Conservation (phyloP, 2,329 filamentous ascomycete species). For the Zymoseptoria pseudotritici region DNA sequence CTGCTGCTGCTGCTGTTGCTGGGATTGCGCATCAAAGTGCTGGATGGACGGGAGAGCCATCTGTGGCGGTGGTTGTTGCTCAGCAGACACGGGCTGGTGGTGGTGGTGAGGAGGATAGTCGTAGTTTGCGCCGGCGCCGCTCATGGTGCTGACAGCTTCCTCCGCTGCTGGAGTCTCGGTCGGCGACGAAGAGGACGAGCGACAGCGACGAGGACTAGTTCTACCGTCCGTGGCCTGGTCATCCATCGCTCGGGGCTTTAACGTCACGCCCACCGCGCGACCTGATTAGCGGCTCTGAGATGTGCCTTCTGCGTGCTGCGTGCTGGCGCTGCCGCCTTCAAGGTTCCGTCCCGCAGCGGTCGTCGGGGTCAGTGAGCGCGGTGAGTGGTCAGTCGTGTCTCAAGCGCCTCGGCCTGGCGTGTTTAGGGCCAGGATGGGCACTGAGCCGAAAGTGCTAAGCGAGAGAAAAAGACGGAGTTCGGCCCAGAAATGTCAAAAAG, state of each 20-base stretch:
- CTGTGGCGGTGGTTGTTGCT: slow-evolving; percentile 3
- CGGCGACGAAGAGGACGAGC: neutral
- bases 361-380: neutral
- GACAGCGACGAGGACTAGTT: too few species aligned
- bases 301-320: neutral
- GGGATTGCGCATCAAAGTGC: slow-evolving; percentile 15
- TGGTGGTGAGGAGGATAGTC: neutral
- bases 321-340: neutral
- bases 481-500: neutral
- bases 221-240: neutral
- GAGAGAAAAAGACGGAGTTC: neutral
- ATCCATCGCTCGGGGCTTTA: neutral
- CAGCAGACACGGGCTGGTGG: neutral
- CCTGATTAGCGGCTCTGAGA: neutral
- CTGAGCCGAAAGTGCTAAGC: neutral
- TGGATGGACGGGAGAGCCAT: slow-evolving; percentile 21
- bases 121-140: neutral
- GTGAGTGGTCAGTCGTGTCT: neutral
- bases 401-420: neutral
- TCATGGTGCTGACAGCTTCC: neutral
- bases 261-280: neutral
- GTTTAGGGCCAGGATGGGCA: neutral
- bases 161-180: neutral
- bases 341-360: neutral
- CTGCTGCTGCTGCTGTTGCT: slow-evolving; percentile 12